Evolutionary conservation across 2,329 filamentous ascomycete genomes (phyloP).

Genomic region (Cordyceps cicadae): DNA sequence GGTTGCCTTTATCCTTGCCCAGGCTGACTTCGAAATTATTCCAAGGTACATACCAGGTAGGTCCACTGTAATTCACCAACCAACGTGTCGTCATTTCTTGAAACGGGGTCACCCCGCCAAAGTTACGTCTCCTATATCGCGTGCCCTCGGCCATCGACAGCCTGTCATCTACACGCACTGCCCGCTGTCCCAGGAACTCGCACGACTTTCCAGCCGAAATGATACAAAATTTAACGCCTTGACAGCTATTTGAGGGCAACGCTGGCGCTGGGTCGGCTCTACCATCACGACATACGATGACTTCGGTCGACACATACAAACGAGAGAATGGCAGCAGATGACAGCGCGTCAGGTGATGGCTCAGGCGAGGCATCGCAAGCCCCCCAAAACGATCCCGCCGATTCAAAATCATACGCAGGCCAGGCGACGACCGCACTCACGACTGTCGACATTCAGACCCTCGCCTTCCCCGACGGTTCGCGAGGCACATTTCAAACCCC

Average conservation of each 20-base stretch:
- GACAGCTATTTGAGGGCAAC: conserved; percentile 14
- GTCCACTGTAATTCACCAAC: background rate
- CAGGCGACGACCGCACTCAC: conserved; percentile 80
- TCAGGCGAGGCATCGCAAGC: conserved; percentile 44
- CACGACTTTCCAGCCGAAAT: background rate
- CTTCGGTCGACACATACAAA: background rate
- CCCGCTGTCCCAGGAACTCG: background rate
- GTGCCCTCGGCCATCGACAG: background rate
- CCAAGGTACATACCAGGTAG: too few relatives aligned
- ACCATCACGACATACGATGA: conserved; percentile 17
- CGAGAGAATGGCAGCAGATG: conserved; percentile 12
- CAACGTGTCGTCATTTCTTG: background rate
- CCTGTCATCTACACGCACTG: conserved; percentile 7
- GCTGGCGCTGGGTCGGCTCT: conserved; percentile 13
- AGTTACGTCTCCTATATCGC: background rate
- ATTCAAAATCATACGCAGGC: conserved; percentile 41
- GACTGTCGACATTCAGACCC: conserved; percentile 68
- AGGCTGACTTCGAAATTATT: too few relatives aligned
- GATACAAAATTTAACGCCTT: background rate
- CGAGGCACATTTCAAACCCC: conserved; percentile 52
- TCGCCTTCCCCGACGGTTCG: conserved; percentile 63
- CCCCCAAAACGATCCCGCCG: conserved; percentile 26
- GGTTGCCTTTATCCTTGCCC: too few relatives aligned
- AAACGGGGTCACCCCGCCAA: background rate
- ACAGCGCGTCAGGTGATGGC: conserved; percentile 35